Conservation (phyloP, 129 eudicot genomes). For the Lactuca sativa region DNA sequence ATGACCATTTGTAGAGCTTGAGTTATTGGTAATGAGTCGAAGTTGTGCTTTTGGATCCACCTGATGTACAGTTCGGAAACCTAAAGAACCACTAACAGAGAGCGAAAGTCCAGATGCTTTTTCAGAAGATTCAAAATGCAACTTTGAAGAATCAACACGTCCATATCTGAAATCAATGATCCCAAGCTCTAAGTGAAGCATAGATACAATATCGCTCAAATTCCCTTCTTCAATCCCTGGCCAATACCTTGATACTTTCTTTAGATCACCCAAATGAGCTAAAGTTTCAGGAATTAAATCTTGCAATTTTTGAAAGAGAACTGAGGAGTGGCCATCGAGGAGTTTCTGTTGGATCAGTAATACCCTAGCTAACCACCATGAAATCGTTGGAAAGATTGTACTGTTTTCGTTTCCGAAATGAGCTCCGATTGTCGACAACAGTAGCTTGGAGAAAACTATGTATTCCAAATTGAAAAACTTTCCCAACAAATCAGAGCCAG, state of each 20-base stretch:
- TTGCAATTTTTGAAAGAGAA: slow-evolving; percentile 58
- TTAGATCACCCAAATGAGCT: slow-evolving; percentile 45
- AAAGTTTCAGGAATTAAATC: slow-evolving; percentile 55
- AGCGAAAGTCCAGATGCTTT: slow-evolving; percentile 45
- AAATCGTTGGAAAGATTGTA: slow-evolving; percentile 31
- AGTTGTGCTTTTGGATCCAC: slow-evolving; percentile 88
- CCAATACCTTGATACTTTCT: slow-evolving; percentile 61
- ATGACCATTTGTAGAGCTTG: slow-evolving; percentile 22
- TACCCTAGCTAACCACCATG: slow-evolving; percentile 93
- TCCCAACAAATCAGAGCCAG: slow-evolving; percentile 78
- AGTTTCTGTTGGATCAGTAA: slow-evolving; percentile 67
- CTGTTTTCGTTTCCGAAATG: slow-evolving; percentile 37
- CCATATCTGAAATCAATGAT: slow-evolving; percentile 64
- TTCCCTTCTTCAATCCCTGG: slow-evolving; percentile 44
- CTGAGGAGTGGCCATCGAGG: slow-evolving; percentile 72
- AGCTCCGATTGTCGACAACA: slow-evolving; percentile 57
- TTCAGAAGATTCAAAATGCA: slow-evolving; percentile 59
- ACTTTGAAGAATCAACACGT: slow-evolving; percentile 73
- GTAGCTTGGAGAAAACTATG: slow-evolving; percentile 63
- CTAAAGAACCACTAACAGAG: slow-evolving; percentile 79
- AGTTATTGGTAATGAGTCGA: slow-evolving; percentile 46
- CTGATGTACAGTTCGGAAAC: slow-evolving; percentile 82
- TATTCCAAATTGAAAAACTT: slow-evolving; percentile 77
- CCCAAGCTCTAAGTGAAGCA: slow-evolving; percentile 76
- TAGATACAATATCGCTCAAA: slow-evolving; percentile 48